These are phyloP conservation scores for Oenanthe javanica DNA, from an alignment of 140 eudicot species.

Conservation along the genomic window DNA sequence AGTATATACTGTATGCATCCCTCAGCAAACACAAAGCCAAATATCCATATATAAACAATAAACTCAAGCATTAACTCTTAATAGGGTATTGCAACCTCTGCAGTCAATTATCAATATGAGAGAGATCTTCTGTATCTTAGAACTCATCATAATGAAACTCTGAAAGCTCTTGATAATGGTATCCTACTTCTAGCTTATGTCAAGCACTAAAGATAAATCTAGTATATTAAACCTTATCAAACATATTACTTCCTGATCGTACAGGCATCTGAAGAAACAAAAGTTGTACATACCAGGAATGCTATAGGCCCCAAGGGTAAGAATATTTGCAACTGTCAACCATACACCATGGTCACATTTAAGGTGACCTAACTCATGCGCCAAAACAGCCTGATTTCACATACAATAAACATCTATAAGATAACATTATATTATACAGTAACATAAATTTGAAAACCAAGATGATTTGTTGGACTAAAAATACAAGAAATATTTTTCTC, in stretches of 20 bases:
- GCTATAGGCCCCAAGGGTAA: constrained; percentile 82
- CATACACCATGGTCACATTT: constrained; percentile 98
- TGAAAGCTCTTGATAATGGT: too few relatives aligned
- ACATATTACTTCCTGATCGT: neutral
- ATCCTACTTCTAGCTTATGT: too few relatives aligned
- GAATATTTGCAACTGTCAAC: constrained; percentile 88
- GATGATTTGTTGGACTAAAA: too few relatives aligned
- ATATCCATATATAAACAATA: neutral
- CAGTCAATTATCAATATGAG: neutral
- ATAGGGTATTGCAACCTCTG: neutral
- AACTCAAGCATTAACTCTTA: neutral
- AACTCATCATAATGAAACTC: too few relatives aligned
- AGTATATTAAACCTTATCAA: neutral
- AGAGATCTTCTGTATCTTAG: too few relatives aligned
- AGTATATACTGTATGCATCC: neutral
- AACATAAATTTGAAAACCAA: neutral
- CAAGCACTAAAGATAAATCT: too few relatives aligned
- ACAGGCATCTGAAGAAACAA: neutral
- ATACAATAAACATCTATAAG: constrained; percentile 8
- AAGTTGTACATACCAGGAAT: constrained; percentile 58
- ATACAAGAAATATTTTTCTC: too few relatives aligned
- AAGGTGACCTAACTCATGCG: constrained; percentile 97
- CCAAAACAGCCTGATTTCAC: constrained; percentile 76
- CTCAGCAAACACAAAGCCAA: neutral
- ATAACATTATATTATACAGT: neutral